Base-by-base conservation (phyloP, 495 filamentous ascomycete species). In the Podospora fimiseda region DNA sequence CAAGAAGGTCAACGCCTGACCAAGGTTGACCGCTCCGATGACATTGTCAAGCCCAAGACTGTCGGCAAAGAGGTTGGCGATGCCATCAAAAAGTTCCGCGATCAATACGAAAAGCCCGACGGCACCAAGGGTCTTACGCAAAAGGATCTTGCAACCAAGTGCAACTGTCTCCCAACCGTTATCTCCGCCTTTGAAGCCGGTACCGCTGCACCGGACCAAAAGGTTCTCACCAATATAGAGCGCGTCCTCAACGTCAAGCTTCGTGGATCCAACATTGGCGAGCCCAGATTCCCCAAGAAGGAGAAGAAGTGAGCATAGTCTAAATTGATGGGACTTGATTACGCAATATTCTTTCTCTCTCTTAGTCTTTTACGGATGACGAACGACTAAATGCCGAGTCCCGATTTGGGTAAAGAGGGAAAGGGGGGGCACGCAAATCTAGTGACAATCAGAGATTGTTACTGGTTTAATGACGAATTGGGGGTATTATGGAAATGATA, bases 11-110 rank as follows among this genome's bases (percentile, higher is more conserved):
- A 99, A 72, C 90, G 87, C 65, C 79, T 97, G 48, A 97, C 93
- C 41, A 99, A 96, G 78, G 90, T 99, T 67, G 93, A 97, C 80
- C 93, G 93, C 61, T 81, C 83, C 69, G 94, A 97, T 78, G 93
- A 96, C 68, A 95, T 96, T 74, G 83, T 96, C 69, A 95, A 95
- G 75, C 90, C 90, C 60, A 91, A 90, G 71, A 95, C 89, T 49
- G 79, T 96, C 44, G 89, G 90, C 60, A 68, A 73, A 55, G 75
- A 81, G 47, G 89, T 97, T 55, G 90, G 86, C 55, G 80, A 86
- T 52, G 89, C 85, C 20, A 95, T 98, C 80, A 79, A 81, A 59
- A 76, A 80, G 62, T 80, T 82, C 52, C 84, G 89, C 37, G 72
- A 74, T 62, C 79, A 74, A 69, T 87, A 74, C 76, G 27, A 33